A percentile compares a stretch with the other conserved stretches of the same genome.
Evolutionary conservation across 177 flowering plant genomes (phyloP).

Genomic region (Vitis hybrid): DNA sequence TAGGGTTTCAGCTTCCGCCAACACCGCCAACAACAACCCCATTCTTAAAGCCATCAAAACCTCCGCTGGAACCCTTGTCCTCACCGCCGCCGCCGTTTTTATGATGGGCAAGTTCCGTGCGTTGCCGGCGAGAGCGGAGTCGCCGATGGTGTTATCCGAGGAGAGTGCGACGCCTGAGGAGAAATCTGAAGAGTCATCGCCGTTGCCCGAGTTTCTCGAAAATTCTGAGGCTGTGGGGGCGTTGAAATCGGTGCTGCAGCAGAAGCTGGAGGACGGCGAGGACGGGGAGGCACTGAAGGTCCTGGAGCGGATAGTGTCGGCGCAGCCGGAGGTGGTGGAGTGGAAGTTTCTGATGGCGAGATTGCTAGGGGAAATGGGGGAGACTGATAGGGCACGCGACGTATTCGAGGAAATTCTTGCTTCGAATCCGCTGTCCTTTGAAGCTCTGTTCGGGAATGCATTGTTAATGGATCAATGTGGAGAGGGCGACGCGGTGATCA

Average conservation of each 20-base stretch:
- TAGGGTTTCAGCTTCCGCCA: not conserved
- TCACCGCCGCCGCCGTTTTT: constrained; percentile 35
- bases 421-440: constrained; percentile 57
- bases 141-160: constrained; percentile 19
- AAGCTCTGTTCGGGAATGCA: constrained; percentile 76
- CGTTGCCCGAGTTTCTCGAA: constrained; percentile 47
- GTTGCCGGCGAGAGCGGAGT: constrained; percentile 49
- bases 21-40: not conserved
- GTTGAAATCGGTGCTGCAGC: constrained; percentile 48
- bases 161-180: constrained; percentile 12
- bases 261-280: constrained; percentile 64
- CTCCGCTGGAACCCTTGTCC: constrained; percentile 32
- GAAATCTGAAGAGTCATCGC: constrained; percentile 21
- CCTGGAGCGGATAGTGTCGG: constrained; percentile 37
- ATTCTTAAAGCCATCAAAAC: constrained; percentile 23
- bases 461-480: constrained; percentile 79
- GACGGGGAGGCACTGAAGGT: constrained; percentile 61
- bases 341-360: constrained; percentile 80
- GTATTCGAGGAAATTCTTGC: constrained; percentile 73
- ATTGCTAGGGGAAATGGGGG: constrained; percentile 59
- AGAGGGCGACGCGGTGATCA: constrained; percentile 55
- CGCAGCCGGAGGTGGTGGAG: constrained; percentile 55
- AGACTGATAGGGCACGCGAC: constrained; percentile 42
- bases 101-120: constrained; percentile 27
- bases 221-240: constrained; percentile 48